These are phyloP conservation scores for Nakaseomyces uthaithaninus DNA, from an alignment of 1,139 yeast species.

Conservation along the genomic window DNA sequence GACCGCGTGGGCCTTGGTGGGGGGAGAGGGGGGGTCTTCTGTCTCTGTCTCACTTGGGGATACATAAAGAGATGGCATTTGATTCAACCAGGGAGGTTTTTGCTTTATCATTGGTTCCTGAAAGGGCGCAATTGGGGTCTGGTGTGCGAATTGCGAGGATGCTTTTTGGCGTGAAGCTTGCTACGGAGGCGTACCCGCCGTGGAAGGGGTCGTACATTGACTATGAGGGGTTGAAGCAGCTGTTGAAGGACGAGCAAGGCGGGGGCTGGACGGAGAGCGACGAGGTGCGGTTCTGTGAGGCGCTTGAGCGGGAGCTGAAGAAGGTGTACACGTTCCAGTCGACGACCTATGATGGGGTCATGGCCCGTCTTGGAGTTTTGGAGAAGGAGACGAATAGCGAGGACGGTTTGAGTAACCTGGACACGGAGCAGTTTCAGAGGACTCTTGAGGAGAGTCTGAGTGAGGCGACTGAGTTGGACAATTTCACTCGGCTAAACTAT, in stretches of 20 bases:
- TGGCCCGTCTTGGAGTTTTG: slow-evolving; percentile 52
- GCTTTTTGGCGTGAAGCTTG: slow-evolving; percentile 81
- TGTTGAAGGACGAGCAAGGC: slow-evolving; percentile 54
- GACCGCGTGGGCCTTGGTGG: too few species aligned
- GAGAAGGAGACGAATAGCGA: slow-evolving; percentile 41
- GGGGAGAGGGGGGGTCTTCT: too few species aligned
- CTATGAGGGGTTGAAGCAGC: slow-evolving; percentile 70
- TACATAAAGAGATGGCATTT: too few species aligned
- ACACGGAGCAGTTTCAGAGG: slow-evolving; percentile 41
- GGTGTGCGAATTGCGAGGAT: too few species aligned
- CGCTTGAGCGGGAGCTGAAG: slow-evolving; percentile 78
- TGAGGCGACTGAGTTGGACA: slow-evolving; percentile 78
- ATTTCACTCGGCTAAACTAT: slow-evolving; percentile 81
- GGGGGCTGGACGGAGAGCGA: slow-evolving; percentile 65
- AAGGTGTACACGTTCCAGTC: slow-evolving; percentile 87
- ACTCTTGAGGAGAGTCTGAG: slow-evolving; percentile 66
- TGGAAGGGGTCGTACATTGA: slow-evolving; percentile 81
- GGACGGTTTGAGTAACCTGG: slow-evolving; percentile 25
- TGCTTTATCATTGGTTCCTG: too few species aligned
- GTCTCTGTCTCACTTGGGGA: too few species aligned
- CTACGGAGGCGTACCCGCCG: slow-evolving; percentile 74
- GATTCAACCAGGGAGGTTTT: too few species aligned
- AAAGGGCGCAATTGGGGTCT: too few species aligned
- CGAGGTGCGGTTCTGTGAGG: slow-evolving; percentile 72
- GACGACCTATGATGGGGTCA: slow-evolving; percentile 59